These are phyloP conservation scores for Coemansia sp. DNA, from an alignment of 192 early-diverging fungal species.

Conservation along the genomic window DNA sequence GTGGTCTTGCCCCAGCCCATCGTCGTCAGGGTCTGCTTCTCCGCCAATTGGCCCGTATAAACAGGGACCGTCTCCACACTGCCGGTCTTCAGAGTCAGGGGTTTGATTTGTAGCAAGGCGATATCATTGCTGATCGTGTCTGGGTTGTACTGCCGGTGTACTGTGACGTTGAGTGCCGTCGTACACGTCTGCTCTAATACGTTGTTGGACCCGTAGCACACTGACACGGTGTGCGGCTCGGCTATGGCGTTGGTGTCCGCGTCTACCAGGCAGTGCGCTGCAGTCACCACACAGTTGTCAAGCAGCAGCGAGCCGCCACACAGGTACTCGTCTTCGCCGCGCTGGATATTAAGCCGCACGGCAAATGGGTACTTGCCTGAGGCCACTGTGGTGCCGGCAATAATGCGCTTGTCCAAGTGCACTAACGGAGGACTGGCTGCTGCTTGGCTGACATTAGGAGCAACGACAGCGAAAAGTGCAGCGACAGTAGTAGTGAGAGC, in stretches of 20 bases:
- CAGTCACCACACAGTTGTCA: slow-evolving; percentile 38
- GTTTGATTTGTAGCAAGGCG: slow-evolving; percentile 35
- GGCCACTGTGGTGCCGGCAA: slow-evolving; percentile 23
- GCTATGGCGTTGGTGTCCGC: slow-evolving; percentile 18
- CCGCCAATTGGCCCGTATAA: slow-evolving; percentile 28
- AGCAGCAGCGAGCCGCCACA: slow-evolving; percentile 46
- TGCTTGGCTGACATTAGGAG: neutral
- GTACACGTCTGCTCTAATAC: slow-evolving; percentile 25
- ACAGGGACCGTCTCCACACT: slow-evolving; percentile 11
- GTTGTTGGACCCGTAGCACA: slow-evolving; percentile 43
- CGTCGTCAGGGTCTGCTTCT: slow-evolving; percentile 28
- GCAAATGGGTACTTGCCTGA: slow-evolving; percentile 36
- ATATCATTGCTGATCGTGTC: slow-evolving; percentile 39
- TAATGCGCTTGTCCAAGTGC: slow-evolving; percentile 35
- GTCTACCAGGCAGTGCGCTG: slow-evolving; percentile 48
- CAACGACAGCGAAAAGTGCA: neutral
- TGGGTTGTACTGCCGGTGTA: slow-evolving; percentile 37
- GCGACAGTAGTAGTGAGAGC: neutral
- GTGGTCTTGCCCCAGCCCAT: slow-evolving; percentile 55
- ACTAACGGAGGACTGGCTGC: neutral
- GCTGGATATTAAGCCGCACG: slow-evolving; percentile 34
- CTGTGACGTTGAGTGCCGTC: slow-evolving; percentile 19
- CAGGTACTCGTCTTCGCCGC: slow-evolving; percentile 22
- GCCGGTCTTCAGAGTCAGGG: neutral
- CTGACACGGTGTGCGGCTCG: slow-evolving; percentile 18